Base-by-base conservation (phyloP, 2,329 filamentous ascomycete genomes). In the Cladobotryum mycophilum region DNA sequence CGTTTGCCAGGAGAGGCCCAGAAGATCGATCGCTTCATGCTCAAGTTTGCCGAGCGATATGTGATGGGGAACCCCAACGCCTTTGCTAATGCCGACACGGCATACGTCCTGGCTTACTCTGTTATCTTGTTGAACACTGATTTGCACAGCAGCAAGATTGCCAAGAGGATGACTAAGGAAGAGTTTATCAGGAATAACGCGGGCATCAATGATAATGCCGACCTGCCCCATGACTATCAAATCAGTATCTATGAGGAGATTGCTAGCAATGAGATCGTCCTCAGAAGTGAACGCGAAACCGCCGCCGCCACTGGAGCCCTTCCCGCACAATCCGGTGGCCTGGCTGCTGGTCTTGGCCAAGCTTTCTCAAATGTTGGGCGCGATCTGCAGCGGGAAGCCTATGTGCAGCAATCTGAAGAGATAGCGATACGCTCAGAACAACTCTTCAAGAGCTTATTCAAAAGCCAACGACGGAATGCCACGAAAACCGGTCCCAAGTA, bases 141-240 rank as follows among this genome's bases (percentile, higher is more conserved):
- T 73, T 81, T 92, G 59, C 93, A 99, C 71, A 97, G 92, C 67
- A 78, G 75, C 57, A 96, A 96, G 66, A 80, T 99, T 60, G 77
- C 75, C 2, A 82, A 81, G 58, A 84, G 90, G 48, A 99, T 99
- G 93, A 95, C 86, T 22, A 90, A 90, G 57, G 88, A 96, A 55
- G 95, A 99, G 59, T 99, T 99, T 64, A 96, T 99, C 74, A 96
- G 95, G 75, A 99, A 99, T 71, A 99, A 99, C 68, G 79, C 93
- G 25, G 93, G 93, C 52, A 99, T 99, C 74, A 97, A 99, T 69
- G 93, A 99, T 70, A 92, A 88, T 58, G 87, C 89, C 30, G 89
- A 97, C 72, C 72, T 99, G 53, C 93, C 95, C 0, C 84, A 95
- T 45, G 93, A 99, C 36, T 99, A 99, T 63, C 81, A 99, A 2